Percentiles rank a stretch among this genome's conserved stretches.
Evolutionary conservation across 129 eudicot species (phyloP).

Genomic region (Apium graveolens): DNA sequence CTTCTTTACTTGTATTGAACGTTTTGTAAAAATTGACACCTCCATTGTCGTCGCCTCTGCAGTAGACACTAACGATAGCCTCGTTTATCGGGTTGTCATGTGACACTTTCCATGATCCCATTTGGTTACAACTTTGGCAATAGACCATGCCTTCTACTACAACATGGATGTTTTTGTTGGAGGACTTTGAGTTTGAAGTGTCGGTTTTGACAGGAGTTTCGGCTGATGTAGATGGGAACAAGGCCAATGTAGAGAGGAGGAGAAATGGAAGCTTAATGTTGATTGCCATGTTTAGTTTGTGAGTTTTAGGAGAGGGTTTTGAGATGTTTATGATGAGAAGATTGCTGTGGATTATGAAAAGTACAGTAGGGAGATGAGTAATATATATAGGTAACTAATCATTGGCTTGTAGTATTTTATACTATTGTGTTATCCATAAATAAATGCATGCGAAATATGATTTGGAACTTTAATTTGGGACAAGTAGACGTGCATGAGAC

Average conservation of each 20-base stretch:
- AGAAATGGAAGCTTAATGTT: slow-evolving; percentile 24
- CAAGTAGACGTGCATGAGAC: slow-evolving; percentile 2
- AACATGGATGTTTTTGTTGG: slow-evolving; percentile 36
- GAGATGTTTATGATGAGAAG: slow-evolving; percentile 11
- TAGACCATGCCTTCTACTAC: slow-evolving; percentile 72
- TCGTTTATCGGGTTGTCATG: slow-evolving; percentile 57
- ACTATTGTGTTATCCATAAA: neutral
- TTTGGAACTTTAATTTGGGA: neutral
- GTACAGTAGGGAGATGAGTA: neutral
- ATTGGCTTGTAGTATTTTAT: neutral
- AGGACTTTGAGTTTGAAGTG: neutral
- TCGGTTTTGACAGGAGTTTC: neutral
- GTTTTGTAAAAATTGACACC: slow-evolving; percentile 60
- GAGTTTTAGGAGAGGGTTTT: neutral
- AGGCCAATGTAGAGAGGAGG: slow-evolving; percentile 31
- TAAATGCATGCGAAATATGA: neutral
- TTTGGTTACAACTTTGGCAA: slow-evolving; percentile 69
- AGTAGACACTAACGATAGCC: slow-evolving; percentile 63
- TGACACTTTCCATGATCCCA: slow-evolving; percentile 62
- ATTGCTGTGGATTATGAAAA: neutral
- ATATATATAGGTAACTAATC: neutral
- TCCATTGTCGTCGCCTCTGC: slow-evolving; percentile 69
- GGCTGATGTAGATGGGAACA: slow-evolving; percentile 1
- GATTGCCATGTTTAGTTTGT: slow-evolving; percentile 34
- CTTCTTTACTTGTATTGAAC: slow-evolving; percentile 37